Percentiles rank a stretch among this genome's conserved stretches.
Conservation (phyloP, 169 alveolate species). For the Plasmodium berghei region DNA sequence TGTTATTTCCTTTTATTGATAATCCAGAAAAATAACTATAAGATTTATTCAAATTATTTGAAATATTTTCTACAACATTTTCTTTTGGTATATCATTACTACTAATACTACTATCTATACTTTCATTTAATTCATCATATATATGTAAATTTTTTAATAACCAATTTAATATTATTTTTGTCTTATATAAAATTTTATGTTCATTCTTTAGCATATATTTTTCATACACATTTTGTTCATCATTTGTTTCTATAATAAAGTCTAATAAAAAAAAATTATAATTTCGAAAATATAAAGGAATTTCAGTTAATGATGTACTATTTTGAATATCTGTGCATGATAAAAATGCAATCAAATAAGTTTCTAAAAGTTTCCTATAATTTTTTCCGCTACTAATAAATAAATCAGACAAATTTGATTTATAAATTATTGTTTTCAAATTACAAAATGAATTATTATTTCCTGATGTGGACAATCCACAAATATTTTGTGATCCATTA, state of each 20-base stretch:
- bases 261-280: slow-evolving; percentile 43
- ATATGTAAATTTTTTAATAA: slow-evolving; percentile 18
- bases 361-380: slow-evolving; percentile 32
- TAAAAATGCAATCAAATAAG: slow-evolving; percentile 34
- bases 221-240: slow-evolving; percentile 53
- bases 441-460: not conserved
- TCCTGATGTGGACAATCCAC: not conserved
- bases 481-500: not conserved
- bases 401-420: slow-evolving; percentile 32
- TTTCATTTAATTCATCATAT: too few species aligned
- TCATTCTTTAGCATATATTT: slow-evolving; percentile 31
- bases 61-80: too few species aligned
- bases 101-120: not conserved
- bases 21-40: too few species aligned
- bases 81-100: not conserved
- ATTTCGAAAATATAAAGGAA: slow-evolving; percentile 36
- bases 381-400: slow-evolving; percentile 27
- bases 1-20: too few species aligned
- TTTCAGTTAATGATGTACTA: slow-evolving; percentile 12
- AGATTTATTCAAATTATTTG: too few species aligned
- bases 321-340: slow-evolving; percentile 36
- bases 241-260: slow-evolving; percentile 49
- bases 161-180: slow-evolving; percentile 34
- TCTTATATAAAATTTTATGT: slow-evolving; percentile 39
- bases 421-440: slow-evolving; percentile 1